Conservation (phyloP, 768 basidiomycete species). For the Porphyrellus cyaneotinctus region DNA sequence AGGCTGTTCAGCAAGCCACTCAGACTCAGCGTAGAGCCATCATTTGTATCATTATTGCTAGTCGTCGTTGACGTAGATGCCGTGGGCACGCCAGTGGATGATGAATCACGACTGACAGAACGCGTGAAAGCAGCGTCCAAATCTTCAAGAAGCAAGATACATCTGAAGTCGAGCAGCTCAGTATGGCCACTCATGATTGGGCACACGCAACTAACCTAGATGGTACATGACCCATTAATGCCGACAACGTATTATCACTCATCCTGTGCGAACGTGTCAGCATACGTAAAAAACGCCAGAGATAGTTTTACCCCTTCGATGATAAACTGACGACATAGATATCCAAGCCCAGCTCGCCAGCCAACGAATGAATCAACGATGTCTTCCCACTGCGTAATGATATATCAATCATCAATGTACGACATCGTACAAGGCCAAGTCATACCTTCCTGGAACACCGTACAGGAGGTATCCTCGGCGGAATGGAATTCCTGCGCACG, state of each 20-base stretch:
- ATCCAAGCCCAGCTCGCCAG: conserved; percentile 81
- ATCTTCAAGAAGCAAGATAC: conserved; percentile 91
- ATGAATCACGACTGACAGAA: conserved; percentile 76
- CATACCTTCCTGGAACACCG: conserved; percentile 80
- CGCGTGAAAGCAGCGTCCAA: conserved; percentile 90
- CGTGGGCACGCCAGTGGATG: conserved; percentile 71
- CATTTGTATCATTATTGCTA: conserved; percentile 46
- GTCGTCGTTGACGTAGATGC: conserved; percentile 41
- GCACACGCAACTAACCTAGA: conserved; percentile 49
- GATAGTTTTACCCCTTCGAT: conserved; percentile 66
- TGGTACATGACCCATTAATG: conserved; percentile 85
- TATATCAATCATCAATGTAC: conserved; percentile 12
- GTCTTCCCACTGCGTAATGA: conserved; percentile 65
- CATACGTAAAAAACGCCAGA: conserved; percentile 3
- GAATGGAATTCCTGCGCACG: conserved; percentile 71
- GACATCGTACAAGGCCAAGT: background rate
- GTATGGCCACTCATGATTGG: conserved; percentile 7
- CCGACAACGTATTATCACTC: conserved; percentile 86
- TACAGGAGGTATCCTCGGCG: conserved; percentile 81
- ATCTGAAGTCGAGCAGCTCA: conserved; percentile 42
- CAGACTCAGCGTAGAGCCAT: conserved; percentile 80
- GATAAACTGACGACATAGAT: conserved; percentile 90
- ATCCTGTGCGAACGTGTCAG: conserved; percentile 47
- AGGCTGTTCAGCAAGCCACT: conserved; percentile 84
- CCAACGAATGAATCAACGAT: conserved; percentile 79